These are phyloP conservation scores for Cymbopogon flexuosus DNA, from an alignment of 202 grass and related monocot species.

Conservation along the genomic window DNA sequence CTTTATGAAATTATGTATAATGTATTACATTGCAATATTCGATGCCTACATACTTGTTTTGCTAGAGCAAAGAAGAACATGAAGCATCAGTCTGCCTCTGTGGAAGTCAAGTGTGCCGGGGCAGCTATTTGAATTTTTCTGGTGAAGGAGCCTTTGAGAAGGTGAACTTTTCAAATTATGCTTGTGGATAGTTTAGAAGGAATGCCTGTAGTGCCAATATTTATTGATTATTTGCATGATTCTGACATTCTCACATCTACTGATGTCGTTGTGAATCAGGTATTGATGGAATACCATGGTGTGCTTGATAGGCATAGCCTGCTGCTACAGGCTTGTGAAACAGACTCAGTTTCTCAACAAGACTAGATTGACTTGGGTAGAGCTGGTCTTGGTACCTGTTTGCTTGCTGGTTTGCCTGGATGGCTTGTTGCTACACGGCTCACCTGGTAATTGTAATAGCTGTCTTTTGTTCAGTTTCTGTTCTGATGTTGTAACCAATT, in stretches of 20 bases:
- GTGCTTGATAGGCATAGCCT: conserved; percentile 83
- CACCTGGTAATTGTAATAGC: conserved; percentile 60
- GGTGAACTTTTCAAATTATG: conserved; percentile 45
- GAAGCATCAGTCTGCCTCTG: conserved; percentile 94
- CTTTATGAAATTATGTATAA: conserved; percentile 22
- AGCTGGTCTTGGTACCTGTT: conserved; percentile 97
- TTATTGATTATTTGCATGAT: conserved; percentile 20
- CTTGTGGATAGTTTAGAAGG: conserved; percentile 12
- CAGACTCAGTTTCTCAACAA: conserved; percentile 76
- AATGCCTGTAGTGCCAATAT: conserved; percentile 8
- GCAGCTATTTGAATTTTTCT: conserved; percentile 95
- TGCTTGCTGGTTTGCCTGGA: conserved; percentile 86
- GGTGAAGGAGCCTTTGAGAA: conserved; percentile 97
- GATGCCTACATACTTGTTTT: conserved; percentile 33
- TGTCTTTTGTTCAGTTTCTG: conserved; percentile 34
- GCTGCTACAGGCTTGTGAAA: conserved; percentile 90
- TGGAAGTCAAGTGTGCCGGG: conserved; percentile 95
- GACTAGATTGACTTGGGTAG: conserved; percentile 90
- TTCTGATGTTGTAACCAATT: conserved; percentile 20
- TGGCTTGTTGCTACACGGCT: conserved; percentile 97
- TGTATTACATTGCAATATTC: conserved; percentile 29
- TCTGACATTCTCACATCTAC: conserved; percentile 16
- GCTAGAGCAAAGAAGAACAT: conserved; percentile 96
- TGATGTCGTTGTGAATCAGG: conserved; percentile 42
- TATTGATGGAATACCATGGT: conserved; percentile 89